These are phyloP conservation scores for Boletus rex-veris DNA, from an alignment of 768 basidiomycete species.

Conservation along the genomic window DNA sequence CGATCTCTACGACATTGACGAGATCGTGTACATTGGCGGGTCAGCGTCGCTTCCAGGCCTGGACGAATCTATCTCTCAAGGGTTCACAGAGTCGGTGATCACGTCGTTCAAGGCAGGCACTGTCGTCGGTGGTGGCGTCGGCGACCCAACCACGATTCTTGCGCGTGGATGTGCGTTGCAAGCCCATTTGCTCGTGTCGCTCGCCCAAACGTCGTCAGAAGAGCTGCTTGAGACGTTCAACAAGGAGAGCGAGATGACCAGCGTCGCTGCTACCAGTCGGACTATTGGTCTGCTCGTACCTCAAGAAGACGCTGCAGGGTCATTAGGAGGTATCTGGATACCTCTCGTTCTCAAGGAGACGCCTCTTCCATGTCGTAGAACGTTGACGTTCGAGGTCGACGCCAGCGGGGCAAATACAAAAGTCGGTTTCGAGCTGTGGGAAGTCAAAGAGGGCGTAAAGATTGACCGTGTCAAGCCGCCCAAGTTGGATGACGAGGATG, in stretches of 20 bases:
- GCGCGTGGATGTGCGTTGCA: constrained; percentile 77
- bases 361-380: constrained; percentile 62
- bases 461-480: constrained; percentile 54
- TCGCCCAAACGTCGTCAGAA: constrained; percentile 47
- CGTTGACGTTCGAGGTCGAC: constrained; percentile 55
- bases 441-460: constrained; percentile 64
- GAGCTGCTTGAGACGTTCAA: constrained; percentile 52
- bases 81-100: constrained; percentile 58
- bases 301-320: constrained; percentile 33
- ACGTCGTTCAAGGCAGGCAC: constrained; percentile 67
- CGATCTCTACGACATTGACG: constrained; percentile 68
- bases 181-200: constrained; percentile 54
- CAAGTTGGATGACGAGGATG: constrained; percentile 43
- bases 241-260: constrained; percentile 38
- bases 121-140: constrained; percentile 66
- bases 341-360: constrained; percentile 70
- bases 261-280: constrained; percentile 53
- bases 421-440: constrained; percentile 74
- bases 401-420: constrained; percentile 35
- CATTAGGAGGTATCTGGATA: constrained; percentile 62
- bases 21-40: constrained; percentile 79
- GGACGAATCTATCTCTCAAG: constrained; percentile 52
- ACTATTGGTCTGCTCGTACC: constrained; percentile 71
- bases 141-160: constrained; percentile 75
- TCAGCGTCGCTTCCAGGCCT: constrained; percentile 72